phyloP scores from a whole-genome alignment of 2,329 filamentous ascomycete species.

The Sordariomycetes sp. region DNA sequence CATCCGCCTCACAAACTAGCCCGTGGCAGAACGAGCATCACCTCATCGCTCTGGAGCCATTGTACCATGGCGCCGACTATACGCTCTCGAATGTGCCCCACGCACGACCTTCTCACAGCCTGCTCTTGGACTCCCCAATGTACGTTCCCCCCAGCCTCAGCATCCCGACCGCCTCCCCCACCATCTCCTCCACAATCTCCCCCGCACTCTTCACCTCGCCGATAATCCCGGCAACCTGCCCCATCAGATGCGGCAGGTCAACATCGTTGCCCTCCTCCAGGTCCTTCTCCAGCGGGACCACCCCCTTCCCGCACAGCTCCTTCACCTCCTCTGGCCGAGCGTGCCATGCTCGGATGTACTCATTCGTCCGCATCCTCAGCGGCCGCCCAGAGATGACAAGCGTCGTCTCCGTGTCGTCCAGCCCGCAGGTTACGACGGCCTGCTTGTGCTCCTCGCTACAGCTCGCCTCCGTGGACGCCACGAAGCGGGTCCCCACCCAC shows the following conservation, averaged over 20 bases:
- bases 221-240: slow-evolving; percentile 76
- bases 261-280: slow-evolving; percentile 71
- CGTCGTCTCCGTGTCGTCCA: slow-evolving; percentile 70
- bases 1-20: no score
- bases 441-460: slow-evolving; percentile 75
- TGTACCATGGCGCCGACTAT: no score
- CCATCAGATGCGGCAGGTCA: slow-evolving; percentile 85
- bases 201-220: slow-evolving; percentile 65
- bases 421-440: slow-evolving; percentile 66
- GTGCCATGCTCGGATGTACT: slow-evolving; percentile 77
- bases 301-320: slow-evolving; percentile 59
- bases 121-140: not conserved
- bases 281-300: slow-evolving; percentile 74
- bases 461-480: slow-evolving; percentile 69
- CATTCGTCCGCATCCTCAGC: slow-evolving; percentile 67
- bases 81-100: not conserved
- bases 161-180: slow-evolving; percentile 58
- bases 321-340: slow-evolving; percentile 59
- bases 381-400: slow-evolving; percentile 74
- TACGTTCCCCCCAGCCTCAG: slow-evolving; percentile 25
- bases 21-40: not conserved
- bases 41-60: not conserved
- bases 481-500: slow-evolving; percentile 91
- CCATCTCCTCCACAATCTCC: slow-evolving; percentile 85
- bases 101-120: not conserved